phyloP scores from a whole-genome alignment of 495 filamentous ascomycete species.

The Hyaloscypha finlandica region DNA sequence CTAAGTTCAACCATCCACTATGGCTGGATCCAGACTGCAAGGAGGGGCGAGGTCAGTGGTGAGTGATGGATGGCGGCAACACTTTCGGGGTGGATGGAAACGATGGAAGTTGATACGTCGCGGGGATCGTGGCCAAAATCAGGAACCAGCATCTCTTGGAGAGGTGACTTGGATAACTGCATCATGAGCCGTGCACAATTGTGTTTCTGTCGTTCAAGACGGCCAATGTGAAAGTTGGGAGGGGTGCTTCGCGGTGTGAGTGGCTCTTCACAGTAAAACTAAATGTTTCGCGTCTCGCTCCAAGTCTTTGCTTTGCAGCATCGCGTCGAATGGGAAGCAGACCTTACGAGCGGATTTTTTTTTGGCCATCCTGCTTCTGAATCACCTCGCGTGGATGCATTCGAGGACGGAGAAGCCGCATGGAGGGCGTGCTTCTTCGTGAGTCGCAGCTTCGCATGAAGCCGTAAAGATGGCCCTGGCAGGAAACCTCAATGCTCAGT shows the following conservation, averaged over 20 bases:
- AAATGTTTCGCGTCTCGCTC: slow-evolving; percentile 31
- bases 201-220: slow-evolving; percentile 7
- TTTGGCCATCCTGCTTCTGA: background rate
- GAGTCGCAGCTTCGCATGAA: slow-evolving; percentile 27
- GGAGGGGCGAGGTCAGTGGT: background rate
- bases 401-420: slow-evolving; percentile 24
- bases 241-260: slow-evolving; percentile 23
- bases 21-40: background rate
- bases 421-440: slow-evolving; percentile 13
- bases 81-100: background rate
- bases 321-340: slow-evolving; percentile 19
- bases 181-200: slow-evolving; percentile 22
- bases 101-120: background rate
- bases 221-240: slow-evolving; percentile 26
- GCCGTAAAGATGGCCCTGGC: slow-evolving; percentile 22
- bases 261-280: slow-evolving; percentile 14
- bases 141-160: slow-evolving; percentile 9
- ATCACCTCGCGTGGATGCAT: slow-evolving; percentile 11
- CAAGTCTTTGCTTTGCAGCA: slow-evolving; percentile 20
- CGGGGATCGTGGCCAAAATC: slow-evolving; percentile 1
- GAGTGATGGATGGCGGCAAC: slow-evolving; percentile 6
- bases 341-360: background rate
- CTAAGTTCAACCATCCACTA: slow-evolving; percentile 17
- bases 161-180: slow-evolving; percentile 24
- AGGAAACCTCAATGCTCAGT: slow-evolving; percentile 8